A percentile compares a stretch with the other conserved stretches of the same genome.
phyloP scores from a whole-genome alignment of 352 stramenopile genomes.

The Pythium guiyangense region DNA sequence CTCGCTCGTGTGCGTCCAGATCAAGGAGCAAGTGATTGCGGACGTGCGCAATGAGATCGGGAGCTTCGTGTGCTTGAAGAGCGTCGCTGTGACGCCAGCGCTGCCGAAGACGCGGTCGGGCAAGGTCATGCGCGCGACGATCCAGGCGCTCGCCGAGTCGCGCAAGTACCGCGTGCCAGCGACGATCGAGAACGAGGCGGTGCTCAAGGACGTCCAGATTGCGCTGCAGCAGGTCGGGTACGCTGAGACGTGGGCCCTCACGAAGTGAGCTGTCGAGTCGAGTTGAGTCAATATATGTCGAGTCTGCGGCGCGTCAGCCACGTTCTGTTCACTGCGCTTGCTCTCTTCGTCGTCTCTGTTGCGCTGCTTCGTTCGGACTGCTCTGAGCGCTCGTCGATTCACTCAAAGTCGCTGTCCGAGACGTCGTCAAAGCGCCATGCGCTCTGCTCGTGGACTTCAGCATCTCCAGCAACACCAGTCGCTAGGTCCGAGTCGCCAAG shows the following conservation, averaged over 20 bases:
- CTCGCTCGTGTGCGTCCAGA: conserved; percentile 4
- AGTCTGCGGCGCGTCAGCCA: neutral
- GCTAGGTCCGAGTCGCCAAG: conserved; percentile 12
- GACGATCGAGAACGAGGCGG: conserved; percentile 38
- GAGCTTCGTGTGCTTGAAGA: conserved; percentile 29
- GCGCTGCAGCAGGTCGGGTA: conserved; percentile 32
- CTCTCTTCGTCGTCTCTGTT: neutral
- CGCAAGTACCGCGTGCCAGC: conserved; percentile 28
- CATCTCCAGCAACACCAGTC: conserved; percentile 1
- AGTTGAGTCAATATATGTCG: conserved; percentile 4
- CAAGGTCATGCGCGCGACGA: conserved; percentile 31
- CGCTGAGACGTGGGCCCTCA: conserved; percentile 16
- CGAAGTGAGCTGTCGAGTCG: conserved; percentile 8
- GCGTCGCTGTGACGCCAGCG: conserved; percentile 18
- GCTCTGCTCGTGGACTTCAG: conserved; percentile 10
- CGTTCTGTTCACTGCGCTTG: too few relatives aligned
- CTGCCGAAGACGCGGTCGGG: conserved; percentile 28
- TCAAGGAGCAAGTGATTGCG: conserved; percentile 19
- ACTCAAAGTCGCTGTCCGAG: conserved; percentile 65
- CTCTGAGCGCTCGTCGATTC: neutral
- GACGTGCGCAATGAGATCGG: conserved; percentile 24
- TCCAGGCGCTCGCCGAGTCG: conserved; percentile 34
- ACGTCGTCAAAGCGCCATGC: conserved; percentile 59
- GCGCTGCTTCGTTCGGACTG: too few relatives aligned
- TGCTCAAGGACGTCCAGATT: conserved; percentile 21